These are phyloP conservation scores for Pythium oligandrum DNA, from an alignment of 352 stramenopile genomes.

Conservation along the genomic window DNA sequence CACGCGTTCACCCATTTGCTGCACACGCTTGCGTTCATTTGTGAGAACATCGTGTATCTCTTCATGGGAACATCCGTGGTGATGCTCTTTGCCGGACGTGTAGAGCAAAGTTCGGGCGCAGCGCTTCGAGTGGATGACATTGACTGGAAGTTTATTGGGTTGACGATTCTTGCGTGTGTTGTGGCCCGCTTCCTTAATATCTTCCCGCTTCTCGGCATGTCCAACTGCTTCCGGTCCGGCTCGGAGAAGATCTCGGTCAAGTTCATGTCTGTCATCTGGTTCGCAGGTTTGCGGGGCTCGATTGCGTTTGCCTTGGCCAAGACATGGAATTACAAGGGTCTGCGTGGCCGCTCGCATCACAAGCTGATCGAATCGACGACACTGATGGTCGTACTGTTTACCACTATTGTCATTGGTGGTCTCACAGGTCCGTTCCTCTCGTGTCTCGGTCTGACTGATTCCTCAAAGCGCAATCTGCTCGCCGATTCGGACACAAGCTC, in stretches of 20 bases:
- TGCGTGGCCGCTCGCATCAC: constrained; percentile 60
- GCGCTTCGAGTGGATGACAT: constrained; percentile 73
- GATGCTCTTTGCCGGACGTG: constrained; percentile 74
- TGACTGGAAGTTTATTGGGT: constrained; percentile 70
- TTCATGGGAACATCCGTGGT: constrained; percentile 86
- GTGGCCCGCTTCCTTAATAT: constrained; percentile 72
- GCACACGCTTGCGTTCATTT: constrained; percentile 78
- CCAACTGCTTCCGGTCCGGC: constrained; percentile 54
- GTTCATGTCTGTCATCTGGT: constrained; percentile 89
- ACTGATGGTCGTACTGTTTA: constrained; percentile 84
- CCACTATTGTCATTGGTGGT: constrained; percentile 74
- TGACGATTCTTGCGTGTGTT: constrained; percentile 73
- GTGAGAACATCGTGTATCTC: constrained; percentile 81
- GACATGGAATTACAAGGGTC: constrained; percentile 77
- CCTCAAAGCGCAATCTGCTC: constrained; percentile 12
- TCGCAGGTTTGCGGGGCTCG: constrained; percentile 90
- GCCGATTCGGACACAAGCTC: constrained; percentile 19
- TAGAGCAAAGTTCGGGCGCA: constrained; percentile 47
- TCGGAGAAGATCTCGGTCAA: constrained; percentile 60
- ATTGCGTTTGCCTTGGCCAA: constrained; percentile 91
- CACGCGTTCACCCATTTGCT: constrained; percentile 82
- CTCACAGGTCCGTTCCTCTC: constrained; percentile 68
- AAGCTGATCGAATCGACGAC: constrained; percentile 85
- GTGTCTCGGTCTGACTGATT: constrained; percentile 33
- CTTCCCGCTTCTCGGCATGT: constrained; percentile 69